Conservation (phyloP, 202 grass and related monocot species). For the Brachypodium distachyon region DNA sequence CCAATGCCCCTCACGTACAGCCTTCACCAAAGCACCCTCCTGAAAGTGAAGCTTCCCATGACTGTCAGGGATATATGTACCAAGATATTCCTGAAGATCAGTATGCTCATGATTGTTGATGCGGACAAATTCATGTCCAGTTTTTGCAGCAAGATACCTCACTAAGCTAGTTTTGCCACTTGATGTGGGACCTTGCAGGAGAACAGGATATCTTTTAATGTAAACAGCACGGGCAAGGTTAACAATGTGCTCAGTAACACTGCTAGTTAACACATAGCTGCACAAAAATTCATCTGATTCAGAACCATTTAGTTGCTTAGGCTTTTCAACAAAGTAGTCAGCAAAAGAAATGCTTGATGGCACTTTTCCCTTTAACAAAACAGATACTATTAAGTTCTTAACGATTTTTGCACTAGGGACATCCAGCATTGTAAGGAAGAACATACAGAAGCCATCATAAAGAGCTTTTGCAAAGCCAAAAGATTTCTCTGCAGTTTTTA, state of each 20-base stretch:
- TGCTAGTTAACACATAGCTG: conserved; percentile 69
- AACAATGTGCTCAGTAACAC: conserved; percentile 75
- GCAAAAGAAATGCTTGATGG: conserved; percentile 50
- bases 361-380: conserved; percentile 47
- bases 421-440: conserved; percentile 94
- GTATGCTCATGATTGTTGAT: conserved; percentile 99
- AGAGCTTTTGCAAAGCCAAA: conserved; percentile 80
- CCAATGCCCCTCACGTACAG: conserved; percentile 89
- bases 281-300: conserved; percentile 35
- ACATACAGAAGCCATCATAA: conserved; percentile 98
- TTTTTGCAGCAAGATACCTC: conserved; percentile 75
- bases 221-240: conserved; percentile 90
- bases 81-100: conserved; percentile 97
- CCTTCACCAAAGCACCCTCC: conserved; percentile 94
- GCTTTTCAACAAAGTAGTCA: conserved; percentile 43
- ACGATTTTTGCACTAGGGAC: conserved; percentile 73
- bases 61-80: conserved; percentile 70
- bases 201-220: conserved; percentile 81
- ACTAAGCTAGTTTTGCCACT: conserved; percentile 97
- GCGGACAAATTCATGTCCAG: conserved; percentile 83
- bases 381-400: conserved; percentile 50
- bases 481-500: conserved; percentile 47
- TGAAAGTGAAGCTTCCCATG: conserved; percentile 80
- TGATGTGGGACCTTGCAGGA: conserved; percentile 93
- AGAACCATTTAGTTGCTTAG: conserved; percentile 14